Evolutionary conservation across 208 protist genomes (phyloP), one percentile per base, ranked within the genome.

Genomic region (Wallacemonas sp.): DNA sequence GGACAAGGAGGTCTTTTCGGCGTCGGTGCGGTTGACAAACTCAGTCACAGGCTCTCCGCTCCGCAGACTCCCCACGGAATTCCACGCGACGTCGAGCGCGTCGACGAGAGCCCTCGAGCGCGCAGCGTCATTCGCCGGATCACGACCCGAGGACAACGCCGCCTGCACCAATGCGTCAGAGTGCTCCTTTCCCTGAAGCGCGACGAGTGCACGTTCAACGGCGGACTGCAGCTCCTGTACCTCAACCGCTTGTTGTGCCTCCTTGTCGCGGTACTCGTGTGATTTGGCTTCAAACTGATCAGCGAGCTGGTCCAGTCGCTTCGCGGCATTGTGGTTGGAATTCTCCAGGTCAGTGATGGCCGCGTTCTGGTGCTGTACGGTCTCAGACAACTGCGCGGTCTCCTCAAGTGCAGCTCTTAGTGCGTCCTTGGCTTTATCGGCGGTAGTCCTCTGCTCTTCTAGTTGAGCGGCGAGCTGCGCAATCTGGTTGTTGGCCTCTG

Each of bases 231-330:
- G 32, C n/a, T 57, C 44, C 26, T 53, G 24, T 22, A 55, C 33
- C 60, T 65, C 37, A 5, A 55, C 39, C 3, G 33, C 60, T 15
- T 44, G 41, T 21, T 65, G 30, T 33, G 33, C 45, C 17, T 63
- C 58, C 41, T 50, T 46, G 10, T 57, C 50, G 19, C 41, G 42
- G 42, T 48, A 48, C 42, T 48, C 42, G 19, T 19, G 9, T 19
- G 42, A 48, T 19, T 48, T 48, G 42, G 5, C 42, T 22, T 57
- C 50, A 32, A 57, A 57, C 50, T 57, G 50, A 32, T 57, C 29
- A 3, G 50, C 50, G 6, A 57, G 30, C 29, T 57, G 50, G n/a
- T 57, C 50, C 15, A 57, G 50, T 9, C 50, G 50, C 32, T 57
- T 57, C 50, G 50, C 50, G 3, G 50, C 50, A 19, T 57, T 57